phyloP scores from a whole-genome alignment of 2,329 filamentous ascomycete species.

The Cryphonectria carpinicola region DNA sequence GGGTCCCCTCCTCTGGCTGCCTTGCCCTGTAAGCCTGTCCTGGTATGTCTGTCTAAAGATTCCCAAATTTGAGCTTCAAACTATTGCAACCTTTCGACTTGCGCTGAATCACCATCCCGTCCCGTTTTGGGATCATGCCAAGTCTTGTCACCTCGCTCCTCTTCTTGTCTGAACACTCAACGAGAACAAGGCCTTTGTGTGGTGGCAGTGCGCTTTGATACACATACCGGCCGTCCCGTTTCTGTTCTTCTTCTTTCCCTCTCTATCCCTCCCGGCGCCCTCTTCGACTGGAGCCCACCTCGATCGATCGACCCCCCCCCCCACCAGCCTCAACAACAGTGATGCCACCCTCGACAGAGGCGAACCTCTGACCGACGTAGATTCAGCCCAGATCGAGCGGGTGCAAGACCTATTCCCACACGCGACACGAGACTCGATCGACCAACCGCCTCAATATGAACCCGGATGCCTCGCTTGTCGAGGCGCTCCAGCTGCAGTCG shows the following conservation, averaged over 20 bases:
- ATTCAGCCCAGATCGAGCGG: background rate
- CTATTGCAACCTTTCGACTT: background rate
- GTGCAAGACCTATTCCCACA: background rate
- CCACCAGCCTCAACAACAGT: slow-evolving; percentile 2
- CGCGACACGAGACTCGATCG: background rate
- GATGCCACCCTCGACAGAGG: background rate
- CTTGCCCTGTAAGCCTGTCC: background rate
- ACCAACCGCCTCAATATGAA: slow-evolving; percentile 9
- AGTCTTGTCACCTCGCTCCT: background rate
- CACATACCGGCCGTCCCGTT: background rate
- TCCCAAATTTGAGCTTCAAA: background rate
- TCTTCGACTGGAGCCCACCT: background rate
- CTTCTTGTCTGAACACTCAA: background rate
- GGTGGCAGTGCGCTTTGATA: slow-evolving; percentile 1
- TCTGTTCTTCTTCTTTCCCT: background rate
- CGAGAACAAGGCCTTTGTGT: background rate
- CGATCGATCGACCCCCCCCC: background rate
- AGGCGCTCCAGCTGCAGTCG: slow-evolving; percentile 19
- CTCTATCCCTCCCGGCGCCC: background rate
- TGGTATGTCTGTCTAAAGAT: background rate
- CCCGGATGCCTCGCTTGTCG: slow-evolving; percentile 9
- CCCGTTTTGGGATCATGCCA: background rate
- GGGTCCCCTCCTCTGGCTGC: background rate
- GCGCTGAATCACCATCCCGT: background rate
- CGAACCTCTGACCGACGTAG: background rate